Evolutionary conservation across 306 rosid genomes (phyloP).

Genomic region (Sphenostylis stenocarpa): DNA sequence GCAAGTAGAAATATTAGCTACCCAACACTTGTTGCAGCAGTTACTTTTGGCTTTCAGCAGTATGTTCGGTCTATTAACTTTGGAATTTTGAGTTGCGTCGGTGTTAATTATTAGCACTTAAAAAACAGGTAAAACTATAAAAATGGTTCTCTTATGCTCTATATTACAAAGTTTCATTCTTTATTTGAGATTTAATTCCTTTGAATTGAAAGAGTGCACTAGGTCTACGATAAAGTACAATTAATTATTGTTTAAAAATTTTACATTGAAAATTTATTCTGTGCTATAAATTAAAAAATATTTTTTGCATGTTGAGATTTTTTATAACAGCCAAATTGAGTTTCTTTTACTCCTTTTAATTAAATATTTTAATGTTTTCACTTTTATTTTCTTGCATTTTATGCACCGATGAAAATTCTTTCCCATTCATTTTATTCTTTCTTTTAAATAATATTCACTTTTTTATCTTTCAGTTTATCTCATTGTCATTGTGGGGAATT

Average conservation of each 20-base stretch:
- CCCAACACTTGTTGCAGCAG: background rate
- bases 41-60: constrained; percentile 3
- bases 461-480: background rate
- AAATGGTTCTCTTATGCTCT: background rate
- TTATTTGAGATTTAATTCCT: background rate
- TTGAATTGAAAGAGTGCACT: background rate
- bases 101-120: background rate
- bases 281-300: background rate
- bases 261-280: background rate
- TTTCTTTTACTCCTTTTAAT: background rate
- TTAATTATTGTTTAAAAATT: background rate
- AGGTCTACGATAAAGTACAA: background rate
- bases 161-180: background rate
- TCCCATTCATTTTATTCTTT: background rate
- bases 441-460: background rate
- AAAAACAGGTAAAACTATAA: background rate
- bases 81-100: constrained; percentile 24
- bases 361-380: background rate
- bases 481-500: background rate
- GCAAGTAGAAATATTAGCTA: constrained; percentile 38
- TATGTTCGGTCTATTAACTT: background rate
- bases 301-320: background rate
- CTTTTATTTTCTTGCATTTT: background rate
- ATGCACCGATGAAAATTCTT: background rate
- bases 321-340: background rate